Evolutionary conservation across 75 land plant genomes (phyloP).

Genomic region (Chamaecyparis obtusa): DNA sequence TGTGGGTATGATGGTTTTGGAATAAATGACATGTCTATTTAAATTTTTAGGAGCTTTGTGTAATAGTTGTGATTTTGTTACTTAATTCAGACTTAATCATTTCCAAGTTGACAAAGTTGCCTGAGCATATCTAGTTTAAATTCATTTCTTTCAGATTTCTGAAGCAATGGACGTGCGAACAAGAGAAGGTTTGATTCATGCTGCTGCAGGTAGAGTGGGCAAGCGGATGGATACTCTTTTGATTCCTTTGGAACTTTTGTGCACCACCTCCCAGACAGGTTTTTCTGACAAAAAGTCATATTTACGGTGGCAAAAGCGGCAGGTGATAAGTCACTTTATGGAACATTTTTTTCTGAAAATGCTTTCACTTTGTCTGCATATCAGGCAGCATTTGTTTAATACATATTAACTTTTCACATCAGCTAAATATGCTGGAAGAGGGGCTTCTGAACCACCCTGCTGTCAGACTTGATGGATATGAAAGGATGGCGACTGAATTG

Average conservation of each 20-base stretch:
- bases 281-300: conserved; percentile 87
- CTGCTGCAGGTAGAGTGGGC: conserved; percentile 85
- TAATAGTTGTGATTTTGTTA: not conserved
- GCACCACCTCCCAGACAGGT: conserved; percentile 71
- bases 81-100: not conserved
- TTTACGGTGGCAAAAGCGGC: conserved; percentile 95
- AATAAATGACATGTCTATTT: not conserved
- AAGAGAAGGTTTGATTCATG: conserved; percentile 82
- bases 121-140: not conserved
- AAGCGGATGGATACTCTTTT: conserved; percentile 95
- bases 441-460: conserved; percentile 90
- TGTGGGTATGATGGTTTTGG: not conserved
- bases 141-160: conserved; percentile 55
- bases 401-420: conserved; percentile 10
- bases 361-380: conserved; percentile 2
- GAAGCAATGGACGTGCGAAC: conserved; percentile 81
- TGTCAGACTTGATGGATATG: conserved; percentile 65
- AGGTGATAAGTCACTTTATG: conserved; percentile 37
- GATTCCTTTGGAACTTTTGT: conserved; percentile 83
- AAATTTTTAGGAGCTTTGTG: not conserved
- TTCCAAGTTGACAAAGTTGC: not conserved
- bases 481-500: conserved; percentile 64
- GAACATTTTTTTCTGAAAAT: not conserved
- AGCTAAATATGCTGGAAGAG: conserved; percentile 90
- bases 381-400: not conserved